Base-by-base conservation (phyloP, 305 asterid genomes). In the Salvia sclarea region DNA sequence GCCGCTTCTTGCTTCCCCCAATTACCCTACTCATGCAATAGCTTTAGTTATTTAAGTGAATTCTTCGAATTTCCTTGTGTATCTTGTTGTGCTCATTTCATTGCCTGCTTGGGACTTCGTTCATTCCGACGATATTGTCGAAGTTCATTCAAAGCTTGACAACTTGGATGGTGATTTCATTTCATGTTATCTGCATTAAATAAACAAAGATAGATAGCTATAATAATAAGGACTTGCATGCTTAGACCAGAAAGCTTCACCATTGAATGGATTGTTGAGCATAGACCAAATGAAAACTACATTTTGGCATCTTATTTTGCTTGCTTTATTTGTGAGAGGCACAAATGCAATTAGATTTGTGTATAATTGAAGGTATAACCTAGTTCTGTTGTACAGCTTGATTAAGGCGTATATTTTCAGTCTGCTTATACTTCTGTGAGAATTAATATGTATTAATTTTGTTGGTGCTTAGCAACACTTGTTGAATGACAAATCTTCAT, bases 181-280 rank as follows among this genome's bases (percentile, higher is more conserved):
- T 31, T 38, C 44, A 5, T 50, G 24, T 28, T 8, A 13, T 61
- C 61, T 57, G 62, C 41, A 8, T 52, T 12, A 43, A 18, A 71
- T 30, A 24, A 28, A 20, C 33, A 3, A 3, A 54, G 66, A 56
- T 16, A 25, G 4, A 4, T 30, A 10, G 8, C 10, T 40, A 22
- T 49, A 56, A 37, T 31, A 24, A 72, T 56, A 31, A 30, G 31
- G 4, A 33, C 21, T 35, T 59, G 0, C 60, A 24, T 72, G 66
- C 35, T 55, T 43, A 40, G 65, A 18, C 59, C 5, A 5, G 17
- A 52, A 52, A 22, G 20, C 37, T 24, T 13, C 18, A 53, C 1
- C 4, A 18, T 18, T 47, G 13, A 9, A 17, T 47, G 24, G 54
- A 48, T 48, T 16, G 64, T 6, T 48, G 28, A 31, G 22, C 12